Percentiles rank a stretch among this genome's conserved stretches.
phyloP scores from a whole-genome alignment of 768 basidiomycete species.

The Lanmaoa pseudosensibilis region DNA sequence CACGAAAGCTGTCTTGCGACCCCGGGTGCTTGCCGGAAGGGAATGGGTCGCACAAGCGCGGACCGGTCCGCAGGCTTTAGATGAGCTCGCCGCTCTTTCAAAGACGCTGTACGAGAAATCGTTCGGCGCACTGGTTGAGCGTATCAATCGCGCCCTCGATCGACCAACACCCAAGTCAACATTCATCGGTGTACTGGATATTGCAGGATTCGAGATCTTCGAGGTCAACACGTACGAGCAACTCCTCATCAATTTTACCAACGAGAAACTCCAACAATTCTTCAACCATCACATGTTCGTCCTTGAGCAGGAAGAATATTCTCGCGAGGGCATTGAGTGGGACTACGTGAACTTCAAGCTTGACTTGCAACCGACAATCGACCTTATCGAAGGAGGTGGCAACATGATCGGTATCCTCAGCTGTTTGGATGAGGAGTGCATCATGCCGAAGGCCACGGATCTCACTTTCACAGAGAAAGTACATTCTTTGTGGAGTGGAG shows the following conservation, averaged over 20 bases:
- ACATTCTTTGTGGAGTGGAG: constrained; percentile 65
- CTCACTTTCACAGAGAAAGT: constrained; percentile 93
- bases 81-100: constrained; percentile 87
- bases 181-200: constrained; percentile 98
- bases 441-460: constrained; percentile 99
- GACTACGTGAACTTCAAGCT: constrained; percentile 97
- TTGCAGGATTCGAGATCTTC: constrained; percentile 98
- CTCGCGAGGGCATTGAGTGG: constrained; percentile 96
- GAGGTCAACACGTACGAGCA: constrained; percentile 95
- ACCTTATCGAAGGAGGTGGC: constrained; percentile 86
- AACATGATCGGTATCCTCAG: constrained; percentile 83
- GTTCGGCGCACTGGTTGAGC: constrained; percentile 90
- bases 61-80: constrained; percentile 86
- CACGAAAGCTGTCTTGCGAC: constrained; percentile 82
- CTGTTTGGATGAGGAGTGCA: constrained; percentile 95
- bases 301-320: constrained; percentile 97
- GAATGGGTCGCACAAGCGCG: constrained; percentile 97
- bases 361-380: constrained; percentile 97
- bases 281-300: constrained; percentile 99
- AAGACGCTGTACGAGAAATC: constrained; percentile 98
- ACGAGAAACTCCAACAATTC: constrained; percentile 97
- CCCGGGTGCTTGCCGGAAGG: constrained; percentile 88
- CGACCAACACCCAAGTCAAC: constrained; percentile 88
- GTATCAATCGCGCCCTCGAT: constrained; percentile 92
- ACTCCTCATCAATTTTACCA: constrained; percentile 97